phyloP scores from a whole-genome alignment of 805 yeast species.

The Henningerozyma blattae region DNA sequence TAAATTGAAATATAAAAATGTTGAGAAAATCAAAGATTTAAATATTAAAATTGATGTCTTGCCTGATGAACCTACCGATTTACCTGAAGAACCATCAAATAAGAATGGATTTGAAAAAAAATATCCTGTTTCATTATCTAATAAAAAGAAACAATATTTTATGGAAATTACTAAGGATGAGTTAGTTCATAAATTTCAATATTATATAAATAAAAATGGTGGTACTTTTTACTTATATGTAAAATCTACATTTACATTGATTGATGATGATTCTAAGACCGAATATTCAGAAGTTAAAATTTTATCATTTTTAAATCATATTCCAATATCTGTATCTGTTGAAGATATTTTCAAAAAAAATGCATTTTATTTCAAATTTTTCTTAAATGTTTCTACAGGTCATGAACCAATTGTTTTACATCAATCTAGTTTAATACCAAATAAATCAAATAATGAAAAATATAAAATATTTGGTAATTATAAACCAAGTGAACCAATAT shows the following conservation, averaged over 20 bases:
- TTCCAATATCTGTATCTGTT: conserved; percentile 23
- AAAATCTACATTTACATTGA: conserved; percentile 6
- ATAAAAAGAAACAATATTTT: neutral
- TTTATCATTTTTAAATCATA: conserved; percentile 8
- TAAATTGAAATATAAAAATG: conserved; percentile 7
- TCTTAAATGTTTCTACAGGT: conserved; percentile 14
- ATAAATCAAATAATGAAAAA: conserved; percentile 1
- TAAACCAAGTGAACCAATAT: conserved; percentile 8
- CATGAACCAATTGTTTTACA: conserved; percentile 17
- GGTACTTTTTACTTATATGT: conserved; percentile 10
- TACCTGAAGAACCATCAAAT: neutral
- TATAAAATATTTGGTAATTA: conserved; percentile 14
- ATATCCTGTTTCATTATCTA: conserved; percentile 1
- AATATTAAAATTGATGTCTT: conserved; percentile 3
- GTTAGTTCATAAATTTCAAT: conserved; percentile 5
- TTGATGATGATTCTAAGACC: conserved; percentile 1
- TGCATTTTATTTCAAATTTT: conserved; percentile 19
- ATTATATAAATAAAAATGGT: conserved; percentile 8
- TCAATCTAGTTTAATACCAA: conserved; percentile 7
- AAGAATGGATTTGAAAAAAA: neutral
- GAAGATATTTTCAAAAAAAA: conserved; percentile 22
- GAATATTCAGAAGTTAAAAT: conserved; percentile 9
- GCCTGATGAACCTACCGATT: neutral
- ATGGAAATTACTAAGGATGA: neutral
- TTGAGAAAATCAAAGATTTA: conserved; percentile 2